Evolutionary conservation across 805 yeast species (phyloP).

Genomic region (Yarrowia phangngaensis): DNA sequence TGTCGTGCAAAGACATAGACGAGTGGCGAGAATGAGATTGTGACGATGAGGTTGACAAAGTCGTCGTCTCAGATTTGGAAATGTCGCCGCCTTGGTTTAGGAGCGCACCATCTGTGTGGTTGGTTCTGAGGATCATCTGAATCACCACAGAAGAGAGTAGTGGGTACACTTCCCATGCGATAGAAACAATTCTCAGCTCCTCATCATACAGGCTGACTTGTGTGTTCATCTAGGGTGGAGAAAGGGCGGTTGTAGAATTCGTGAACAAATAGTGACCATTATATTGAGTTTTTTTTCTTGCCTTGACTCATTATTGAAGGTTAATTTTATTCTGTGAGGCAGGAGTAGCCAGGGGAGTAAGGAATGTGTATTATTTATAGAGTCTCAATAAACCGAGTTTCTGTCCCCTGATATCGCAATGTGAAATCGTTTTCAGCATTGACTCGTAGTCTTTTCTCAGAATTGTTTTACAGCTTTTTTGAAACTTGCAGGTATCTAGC

Average conservation of each 20-base stretch:
- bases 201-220: constrained; percentile 28
- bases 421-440: too few relatives aligned
- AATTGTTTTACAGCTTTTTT: background rate
- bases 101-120: constrained; percentile 8
- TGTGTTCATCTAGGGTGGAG: constrained; percentile 38
- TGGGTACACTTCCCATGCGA: constrained; percentile 53
- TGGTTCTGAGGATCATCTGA: constrained; percentile 39
- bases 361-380: too few relatives aligned
- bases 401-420: too few relatives aligned
- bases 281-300: constrained; percentile 3
- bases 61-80: constrained; percentile 25
- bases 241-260: background rate
- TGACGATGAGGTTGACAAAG: constrained; percentile 11
- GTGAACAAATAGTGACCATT: background rate
- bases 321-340: constrained; percentile 17
- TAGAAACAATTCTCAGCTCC: constrained; percentile 48
- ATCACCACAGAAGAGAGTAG: constrained; percentile 52
- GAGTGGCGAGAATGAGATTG: constrained; percentile 21
- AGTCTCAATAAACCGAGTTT: too few relatives aligned
- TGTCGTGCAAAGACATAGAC: constrained; percentile 28
- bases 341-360: too few relatives aligned
- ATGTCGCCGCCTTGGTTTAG: background rate
- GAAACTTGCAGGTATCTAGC: constrained; percentile 22
- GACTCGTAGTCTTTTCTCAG: too few relatives aligned
- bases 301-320: constrained; percentile 25